Evolutionary conservation across 1,139 yeast species (phyloP).

Genomic region (Blastobotrys petasosporus): DNA sequence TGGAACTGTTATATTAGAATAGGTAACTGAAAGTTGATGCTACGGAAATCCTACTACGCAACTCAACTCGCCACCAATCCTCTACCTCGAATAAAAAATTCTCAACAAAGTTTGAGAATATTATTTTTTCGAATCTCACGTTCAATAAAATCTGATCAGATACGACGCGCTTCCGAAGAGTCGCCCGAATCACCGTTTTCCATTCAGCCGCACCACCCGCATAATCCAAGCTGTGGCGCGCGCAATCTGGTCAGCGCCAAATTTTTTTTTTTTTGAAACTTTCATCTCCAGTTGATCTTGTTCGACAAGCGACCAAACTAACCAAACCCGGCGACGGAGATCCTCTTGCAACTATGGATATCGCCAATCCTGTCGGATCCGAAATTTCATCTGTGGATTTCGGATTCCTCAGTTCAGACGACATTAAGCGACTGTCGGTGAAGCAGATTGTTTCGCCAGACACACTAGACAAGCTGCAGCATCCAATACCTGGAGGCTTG

Average conservation of each 20-base stretch:
- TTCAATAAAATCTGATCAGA: no score
- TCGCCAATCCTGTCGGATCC: constrained; percentile 92
- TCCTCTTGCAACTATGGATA: constrained; percentile 55
- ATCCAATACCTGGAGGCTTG: constrained; percentile 88
- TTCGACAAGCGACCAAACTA: no score
- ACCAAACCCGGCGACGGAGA: no score
- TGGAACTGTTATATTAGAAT: no score
- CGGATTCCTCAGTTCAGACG: constrained; percentile 75
- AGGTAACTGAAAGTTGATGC: no score
- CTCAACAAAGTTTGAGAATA: neutral
- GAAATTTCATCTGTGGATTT: constrained; percentile 91
- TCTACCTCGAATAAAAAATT: neutral
- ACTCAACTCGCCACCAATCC: no score
- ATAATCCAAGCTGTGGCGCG: no score
- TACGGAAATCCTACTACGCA: no score
- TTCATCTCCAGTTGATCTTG: neutral
- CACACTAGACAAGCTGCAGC: constrained; percentile 92
- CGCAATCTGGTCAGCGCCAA: no score
- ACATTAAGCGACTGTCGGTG: constrained; percentile 80
- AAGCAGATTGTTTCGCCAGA: constrained; percentile 94
- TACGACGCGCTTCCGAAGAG: no score
- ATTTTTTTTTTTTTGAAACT: constrained; percentile 1
- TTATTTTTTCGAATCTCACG: neutral
- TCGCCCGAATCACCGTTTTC: no score
- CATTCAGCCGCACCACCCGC: no score